Conservation (phyloP, 176 grass and related monocot genomes). For the Cenchrus americanus region DNA sequence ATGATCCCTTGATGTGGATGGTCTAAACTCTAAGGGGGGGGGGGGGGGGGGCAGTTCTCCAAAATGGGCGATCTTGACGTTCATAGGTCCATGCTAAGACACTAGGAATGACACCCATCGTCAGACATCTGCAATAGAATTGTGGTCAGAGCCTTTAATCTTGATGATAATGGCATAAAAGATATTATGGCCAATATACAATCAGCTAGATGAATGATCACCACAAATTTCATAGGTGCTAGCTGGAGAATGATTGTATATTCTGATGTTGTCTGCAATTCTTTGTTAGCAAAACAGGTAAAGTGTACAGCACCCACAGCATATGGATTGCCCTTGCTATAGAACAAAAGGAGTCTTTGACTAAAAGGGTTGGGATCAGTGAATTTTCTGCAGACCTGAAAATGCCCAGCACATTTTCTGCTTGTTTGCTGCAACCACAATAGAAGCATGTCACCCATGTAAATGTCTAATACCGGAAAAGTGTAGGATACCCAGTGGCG, state of each 20-base stretch:
- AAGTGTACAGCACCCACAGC: background rate
- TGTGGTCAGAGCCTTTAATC: background rate
- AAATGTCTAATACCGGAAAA: background rate
- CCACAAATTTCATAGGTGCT: background rate
- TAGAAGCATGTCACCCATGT: background rate
- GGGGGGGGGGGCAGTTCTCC: background rate
- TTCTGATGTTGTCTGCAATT: background rate
- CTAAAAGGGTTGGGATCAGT: background rate
- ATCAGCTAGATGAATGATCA: background rate
- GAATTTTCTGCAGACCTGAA: background rate
- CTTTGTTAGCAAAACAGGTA: background rate
- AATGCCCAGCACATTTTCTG: background rate
- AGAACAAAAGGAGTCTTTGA: background rate
- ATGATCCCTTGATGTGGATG: background rate
- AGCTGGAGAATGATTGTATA: background rate
- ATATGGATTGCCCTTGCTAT: background rate
- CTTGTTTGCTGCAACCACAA: background rate
- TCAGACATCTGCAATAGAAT: constrained; percentile 1
- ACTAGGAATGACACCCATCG: background rate
- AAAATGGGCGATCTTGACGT: background rate
- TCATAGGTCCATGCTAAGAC: background rate
- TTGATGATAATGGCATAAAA: background rate
- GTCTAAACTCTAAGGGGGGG: too few relatives aligned
- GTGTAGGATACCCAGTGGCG: background rate
- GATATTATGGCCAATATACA: too few relatives aligned